Evolutionary conservation across 768 basidiomycete species (phyloP), one percentile per base, ranked within the genome.

Genomic region (Trametes villosa): DNA sequence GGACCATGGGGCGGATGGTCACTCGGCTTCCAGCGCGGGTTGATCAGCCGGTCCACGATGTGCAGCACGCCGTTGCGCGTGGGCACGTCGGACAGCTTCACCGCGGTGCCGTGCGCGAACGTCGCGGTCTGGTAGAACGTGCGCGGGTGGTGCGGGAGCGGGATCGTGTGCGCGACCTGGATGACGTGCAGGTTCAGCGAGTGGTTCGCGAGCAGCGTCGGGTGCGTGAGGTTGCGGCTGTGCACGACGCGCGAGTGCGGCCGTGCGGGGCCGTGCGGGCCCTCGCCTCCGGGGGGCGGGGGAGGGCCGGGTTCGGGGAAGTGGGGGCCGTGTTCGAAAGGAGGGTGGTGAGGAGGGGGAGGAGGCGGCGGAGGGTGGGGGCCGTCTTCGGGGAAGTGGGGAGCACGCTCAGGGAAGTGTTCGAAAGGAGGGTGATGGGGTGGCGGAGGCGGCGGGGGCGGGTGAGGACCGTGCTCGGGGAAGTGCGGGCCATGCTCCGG

Each of bases 51-150:
- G 46, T 73, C 66, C 46, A 84, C 66, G 41, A 81, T 75, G 67
- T 88, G 86, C 31, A 83, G 70, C 24, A 81, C 87, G 31, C 86
- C 87, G 65, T 88, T 87, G 30, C 82, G 71, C 9, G 79, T 77
- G 4, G 81, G 79, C 20, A 83, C 70, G 65, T 88, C 86, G 31
- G 76, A 70, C 9, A 77, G 60, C 26, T 66, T 62, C 29, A 81
- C 81, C 4, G 52, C 53, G 13, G 70, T 72, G 15, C 77, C 74
- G 44, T 83, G 79, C 46, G 78, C 80, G 42, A 68, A 70, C 34
- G 83, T 62, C 54, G 71, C 73, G 9, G 80, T 83, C 44, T 75
- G 62, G 41, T 73, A 73, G 5, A 62, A 58, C 47, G 26, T 67
- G 67, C 29, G 74, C 63, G 20, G 72, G 72, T 33, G 75, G 71